These are phyloP conservation scores for Oryza brachyantha DNA, from an alignment of 176 grass and related monocot species.

Conservation along the genomic window DNA sequence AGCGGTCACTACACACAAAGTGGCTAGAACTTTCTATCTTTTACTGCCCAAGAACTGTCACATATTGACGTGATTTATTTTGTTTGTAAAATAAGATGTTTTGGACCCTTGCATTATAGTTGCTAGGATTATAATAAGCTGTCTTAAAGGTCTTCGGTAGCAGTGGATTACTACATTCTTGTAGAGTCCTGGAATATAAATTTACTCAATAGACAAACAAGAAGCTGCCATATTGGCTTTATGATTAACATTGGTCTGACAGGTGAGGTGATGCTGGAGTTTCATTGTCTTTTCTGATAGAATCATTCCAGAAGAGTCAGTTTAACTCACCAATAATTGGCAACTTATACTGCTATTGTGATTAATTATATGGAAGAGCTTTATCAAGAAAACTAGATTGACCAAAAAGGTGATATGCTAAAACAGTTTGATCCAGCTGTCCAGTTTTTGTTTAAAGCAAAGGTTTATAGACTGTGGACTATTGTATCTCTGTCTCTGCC, in stretches of 20 bases:
- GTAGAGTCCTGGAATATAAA: conserved; percentile 6
- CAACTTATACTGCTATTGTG: neutral
- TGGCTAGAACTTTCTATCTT: neutral
- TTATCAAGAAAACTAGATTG: neutral
- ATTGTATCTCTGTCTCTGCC: neutral
- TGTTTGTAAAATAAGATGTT: neutral
- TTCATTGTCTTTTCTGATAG: conserved; percentile 13
- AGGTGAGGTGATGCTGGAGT: neutral
- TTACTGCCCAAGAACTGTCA: neutral
- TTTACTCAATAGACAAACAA: neutral
- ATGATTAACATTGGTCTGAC: conserved; percentile 3
- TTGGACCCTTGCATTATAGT: neutral
- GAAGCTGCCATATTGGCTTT: neutral
- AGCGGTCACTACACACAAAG: neutral
- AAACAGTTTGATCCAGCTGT: neutral
- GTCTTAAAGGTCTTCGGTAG: neutral
- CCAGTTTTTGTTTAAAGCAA: neutral
- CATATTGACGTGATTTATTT: neutral
- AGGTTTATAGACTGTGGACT: neutral
- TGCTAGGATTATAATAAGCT: conserved; percentile 15
- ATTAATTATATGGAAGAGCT: conserved; percentile 1
- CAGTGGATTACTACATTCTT: neutral
- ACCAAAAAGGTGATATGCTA: conserved; percentile 6
- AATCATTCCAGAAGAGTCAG: neutral
- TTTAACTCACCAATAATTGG: neutral